A percentile compares a stretch with the other conserved stretches of the same genome.
phyloP scores from a whole-genome alignment of 768 basidiomycete genomes.

The Galerina marginata region DNA sequence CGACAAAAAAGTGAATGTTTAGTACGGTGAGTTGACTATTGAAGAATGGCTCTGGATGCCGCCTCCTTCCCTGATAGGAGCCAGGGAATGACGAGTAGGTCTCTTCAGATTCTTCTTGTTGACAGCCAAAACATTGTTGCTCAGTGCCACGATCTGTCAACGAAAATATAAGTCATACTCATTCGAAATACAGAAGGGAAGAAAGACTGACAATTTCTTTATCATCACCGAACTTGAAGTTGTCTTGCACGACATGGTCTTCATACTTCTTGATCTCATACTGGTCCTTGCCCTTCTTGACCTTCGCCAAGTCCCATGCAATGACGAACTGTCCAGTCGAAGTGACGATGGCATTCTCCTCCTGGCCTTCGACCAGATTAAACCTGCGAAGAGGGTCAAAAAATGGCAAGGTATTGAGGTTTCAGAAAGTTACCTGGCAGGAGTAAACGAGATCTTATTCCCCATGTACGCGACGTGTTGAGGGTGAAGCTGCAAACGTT shows the following conservation, averaged over 20 bases:
- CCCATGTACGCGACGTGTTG: slow-evolving; percentile 97
- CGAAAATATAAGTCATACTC: slow-evolving; percentile 7
- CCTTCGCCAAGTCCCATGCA: slow-evolving; percentile 97
- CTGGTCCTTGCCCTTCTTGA: slow-evolving; percentile 91
- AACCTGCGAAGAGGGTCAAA: slow-evolving; percentile 59
- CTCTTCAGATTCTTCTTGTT: slow-evolving; percentile 92
- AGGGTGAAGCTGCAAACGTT: slow-evolving; percentile 82
- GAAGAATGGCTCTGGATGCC: slow-evolving; percentile 54
- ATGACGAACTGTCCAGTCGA: slow-evolving; percentile 91
- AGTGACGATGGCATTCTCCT: slow-evolving; percentile 95
- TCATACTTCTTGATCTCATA: slow-evolving; percentile 98
- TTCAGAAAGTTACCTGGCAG: slow-evolving; percentile 71
- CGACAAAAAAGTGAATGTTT: slow-evolving; percentile 18
- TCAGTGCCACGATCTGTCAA: slow-evolving; percentile 88
- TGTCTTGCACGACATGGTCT: slow-evolving; percentile 94
- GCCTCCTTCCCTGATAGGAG: slow-evolving; percentile 34
- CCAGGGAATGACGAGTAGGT: slow-evolving; percentile 78
- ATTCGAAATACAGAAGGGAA: background rate
- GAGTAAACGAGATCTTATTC: slow-evolving; percentile 83
- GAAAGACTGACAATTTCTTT: slow-evolving; percentile 82
- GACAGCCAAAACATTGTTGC: slow-evolving; percentile 91
- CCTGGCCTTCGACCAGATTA: slow-evolving; percentile 86
- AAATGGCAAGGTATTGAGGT: slow-evolving; percentile 1
- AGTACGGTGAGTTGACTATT: slow-evolving; percentile 76
- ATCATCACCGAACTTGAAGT: slow-evolving; percentile 97